Percentiles rank a stretch among this genome's conserved stretches.
Evolutionary conservation across 257 asterid species (phyloP).

Genomic region (Coffea canephora): DNA sequence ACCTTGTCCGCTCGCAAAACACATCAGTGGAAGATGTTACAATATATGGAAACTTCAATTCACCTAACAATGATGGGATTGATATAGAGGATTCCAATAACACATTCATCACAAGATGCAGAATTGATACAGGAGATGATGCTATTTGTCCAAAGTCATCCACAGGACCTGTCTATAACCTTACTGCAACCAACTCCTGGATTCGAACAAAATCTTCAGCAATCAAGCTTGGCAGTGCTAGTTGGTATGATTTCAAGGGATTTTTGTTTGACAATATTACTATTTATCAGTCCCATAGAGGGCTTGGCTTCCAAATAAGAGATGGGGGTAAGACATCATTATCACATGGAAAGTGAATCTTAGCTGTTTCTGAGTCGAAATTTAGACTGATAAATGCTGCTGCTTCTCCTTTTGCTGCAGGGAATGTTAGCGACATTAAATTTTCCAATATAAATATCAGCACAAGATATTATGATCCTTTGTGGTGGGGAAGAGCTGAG

Average conservation of each 20-base stretch:
- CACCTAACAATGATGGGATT: conserved; percentile 92
- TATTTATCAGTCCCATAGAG: conserved; percentile 75
- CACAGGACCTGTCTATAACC: conserved; percentile 61
- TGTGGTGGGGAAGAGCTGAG: conserved; percentile 99
- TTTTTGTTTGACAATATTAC: conserved; percentile 76
- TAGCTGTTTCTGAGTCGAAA: not conserved
- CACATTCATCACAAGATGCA: conserved; percentile 67
- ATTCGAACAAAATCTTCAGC: conserved; percentile 87
- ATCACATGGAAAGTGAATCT: not conserved
- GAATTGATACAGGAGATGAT: conserved; percentile 89
- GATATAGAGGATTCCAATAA: conserved; percentile 90
- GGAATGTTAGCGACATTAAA: conserved; percentile 70
- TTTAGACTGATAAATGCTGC: not conserved
- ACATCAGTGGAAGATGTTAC: conserved; percentile 62
- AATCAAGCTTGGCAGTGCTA: conserved; percentile 90
- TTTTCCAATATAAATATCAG: conserved; percentile 83
- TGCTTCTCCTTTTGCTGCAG: conserved; percentile 36
- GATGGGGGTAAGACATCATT: conserved; percentile 69
- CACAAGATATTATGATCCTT: conserved; percentile 81
- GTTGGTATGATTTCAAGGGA: conserved; percentile 54
- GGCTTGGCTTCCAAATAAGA: conserved; percentile 82
- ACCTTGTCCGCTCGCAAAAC: conserved; percentile 66
- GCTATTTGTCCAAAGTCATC: conserved; percentile 90
- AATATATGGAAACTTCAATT: conserved; percentile 74
- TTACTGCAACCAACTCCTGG: conserved; percentile 79